Conservation (phyloP, 1,284 basidiomycete species). For the Coniferiporia sulphurascens region DNA sequence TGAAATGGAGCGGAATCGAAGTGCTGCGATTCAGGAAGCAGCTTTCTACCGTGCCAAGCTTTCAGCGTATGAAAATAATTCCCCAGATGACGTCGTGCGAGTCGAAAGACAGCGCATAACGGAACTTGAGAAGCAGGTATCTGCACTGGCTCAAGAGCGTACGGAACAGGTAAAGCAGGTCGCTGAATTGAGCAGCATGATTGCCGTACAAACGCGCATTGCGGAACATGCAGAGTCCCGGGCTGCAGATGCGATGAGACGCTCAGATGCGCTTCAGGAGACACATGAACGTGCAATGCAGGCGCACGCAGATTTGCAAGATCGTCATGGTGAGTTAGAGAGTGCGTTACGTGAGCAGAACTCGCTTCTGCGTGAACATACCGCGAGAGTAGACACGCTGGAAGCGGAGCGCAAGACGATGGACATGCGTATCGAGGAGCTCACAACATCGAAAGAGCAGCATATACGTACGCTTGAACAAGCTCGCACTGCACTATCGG, state of each 20-base stretch:
- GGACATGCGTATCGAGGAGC: slow-evolving; percentile 68
- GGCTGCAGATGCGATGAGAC: slow-evolving; percentile 74
- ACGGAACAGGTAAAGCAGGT: slow-evolving; percentile 66
- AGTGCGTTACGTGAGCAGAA: slow-evolving; percentile 72
- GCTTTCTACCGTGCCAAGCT: slow-evolving; percentile 96
- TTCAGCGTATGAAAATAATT: slow-evolving; percentile 74
- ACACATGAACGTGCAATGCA: slow-evolving; percentile 67
- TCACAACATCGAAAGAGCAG: slow-evolving; percentile 67
- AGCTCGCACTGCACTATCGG: slow-evolving; percentile 71
- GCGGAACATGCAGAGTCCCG: slow-evolving; percentile 79
- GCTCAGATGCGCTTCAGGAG: slow-evolving; percentile 81
- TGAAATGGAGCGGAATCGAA: slow-evolving; percentile 77
- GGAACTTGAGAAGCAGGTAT: slow-evolving; percentile 79
- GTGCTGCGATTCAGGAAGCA: slow-evolving; percentile 87
- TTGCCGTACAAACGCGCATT: slow-evolving; percentile 73
- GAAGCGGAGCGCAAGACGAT: slow-evolving; percentile 74
- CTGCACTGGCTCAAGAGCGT: slow-evolving; percentile 62
- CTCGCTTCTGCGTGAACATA: slow-evolving; percentile 71
- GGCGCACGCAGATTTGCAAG: slow-evolving; percentile 72
- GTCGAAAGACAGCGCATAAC: slow-evolving; percentile 78
- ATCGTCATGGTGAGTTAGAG: slow-evolving; percentile 61
- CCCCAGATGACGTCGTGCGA: slow-evolving; percentile 59
- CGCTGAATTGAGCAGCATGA: slow-evolving; percentile 66
- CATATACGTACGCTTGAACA: slow-evolving; percentile 86
- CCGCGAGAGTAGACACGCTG: slow-evolving; percentile 71